These are phyloP conservation scores for Dothidotthia symphoricarpi DNA, from an alignment of 2,329 filamentous ascomycete species.

Conservation along the genomic window DNA sequence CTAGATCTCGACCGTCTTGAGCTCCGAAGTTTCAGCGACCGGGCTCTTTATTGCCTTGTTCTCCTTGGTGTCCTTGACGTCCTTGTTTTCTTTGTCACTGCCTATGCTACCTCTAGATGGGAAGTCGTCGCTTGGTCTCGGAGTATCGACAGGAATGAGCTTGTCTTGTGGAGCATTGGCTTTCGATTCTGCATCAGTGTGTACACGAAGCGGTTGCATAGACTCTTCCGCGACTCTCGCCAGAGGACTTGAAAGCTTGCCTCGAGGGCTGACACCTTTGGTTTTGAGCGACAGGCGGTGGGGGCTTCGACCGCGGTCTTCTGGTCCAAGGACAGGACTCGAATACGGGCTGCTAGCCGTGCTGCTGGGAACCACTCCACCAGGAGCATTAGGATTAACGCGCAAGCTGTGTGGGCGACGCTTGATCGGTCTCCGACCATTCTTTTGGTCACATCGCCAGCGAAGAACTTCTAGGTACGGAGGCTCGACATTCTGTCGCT, in stretches of 20 bases:
- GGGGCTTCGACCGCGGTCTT: constrained; percentile 66
- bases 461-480: constrained; percentile 91
- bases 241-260: constrained; percentile 68
- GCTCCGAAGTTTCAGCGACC: constrained; percentile 37
- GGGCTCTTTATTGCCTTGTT: constrained; percentile 30
- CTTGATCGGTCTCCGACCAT: constrained; percentile 60
- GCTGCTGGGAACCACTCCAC: constrained; percentile 45
- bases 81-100: constrained; percentile 42
- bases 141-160: constrained; percentile 45
- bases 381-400: constrained; percentile 53
- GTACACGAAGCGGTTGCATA: constrained; percentile 41
- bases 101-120: constrained; percentile 33
- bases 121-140: constrained; percentile 41
- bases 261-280: constrained; percentile 60
- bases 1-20: constrained; percentile 53
- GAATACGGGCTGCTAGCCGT: constrained; percentile 61
- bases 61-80: constrained; percentile 28
- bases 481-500: constrained; percentile 78
- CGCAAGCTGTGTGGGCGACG: constrained; percentile 50
- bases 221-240: constrained; percentile 72
- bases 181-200: constrained; percentile 36
- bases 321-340: constrained; percentile 59
- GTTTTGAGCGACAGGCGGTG: constrained; percentile 65
- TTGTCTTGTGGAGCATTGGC: constrained; percentile 36
- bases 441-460: constrained; percentile 95